Base-by-base conservation (phyloP, 805 yeast species). In the Lipomyces japonicus region DNA sequence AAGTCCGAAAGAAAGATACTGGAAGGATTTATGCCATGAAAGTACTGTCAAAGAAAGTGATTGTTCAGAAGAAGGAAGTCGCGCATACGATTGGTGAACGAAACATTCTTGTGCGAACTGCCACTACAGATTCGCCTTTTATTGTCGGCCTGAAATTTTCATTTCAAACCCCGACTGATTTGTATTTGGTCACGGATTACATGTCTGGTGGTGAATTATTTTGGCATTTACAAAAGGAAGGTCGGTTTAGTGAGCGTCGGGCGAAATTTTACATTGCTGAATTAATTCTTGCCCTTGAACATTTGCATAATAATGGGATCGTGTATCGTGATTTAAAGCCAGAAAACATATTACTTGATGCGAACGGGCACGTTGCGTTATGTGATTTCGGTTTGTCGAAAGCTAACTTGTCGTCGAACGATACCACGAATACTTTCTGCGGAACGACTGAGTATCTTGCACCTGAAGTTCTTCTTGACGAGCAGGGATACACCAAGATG, bases 31-130 rank as follows among this genome's bases (percentile, higher is more conserved):
- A 93, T 67, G 98, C 98, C 36, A 93, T 93, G 98, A 93, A 93
- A 71, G 95, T 91, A 25, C 77, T 93, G 46, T 85, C 95, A 23
- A 93, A 93, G 68, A 90, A 90, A 67, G 91, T 89, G 39, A 93
- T 93, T 67, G 96, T 93, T 44, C 89, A 86, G 68, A 93, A 93
- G 76, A 91, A 91, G 69, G 98, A 93, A 71, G 85, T 93, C 61
- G 97, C 97, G 0, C 98, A 93, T 69, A 93, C 98, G 2, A 88
- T 93, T 62, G 97, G 97, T 30, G 98, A 93, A 73, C 77, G 98
- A 62, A 86, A 93, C 67, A 93, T 93, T 59, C 72, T 93, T 51
- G 98, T 91, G 22, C 80, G 95, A 61, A 91, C 98, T 1, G 85
- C 95, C 4, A 81, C 89, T 37, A 83, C 91, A 21, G 83, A 84